These are phyloP conservation scores for Colletotrichum sp. DNA, from an alignment of 2,329 filamentous ascomycete species.

Conservation along the genomic window DNA sequence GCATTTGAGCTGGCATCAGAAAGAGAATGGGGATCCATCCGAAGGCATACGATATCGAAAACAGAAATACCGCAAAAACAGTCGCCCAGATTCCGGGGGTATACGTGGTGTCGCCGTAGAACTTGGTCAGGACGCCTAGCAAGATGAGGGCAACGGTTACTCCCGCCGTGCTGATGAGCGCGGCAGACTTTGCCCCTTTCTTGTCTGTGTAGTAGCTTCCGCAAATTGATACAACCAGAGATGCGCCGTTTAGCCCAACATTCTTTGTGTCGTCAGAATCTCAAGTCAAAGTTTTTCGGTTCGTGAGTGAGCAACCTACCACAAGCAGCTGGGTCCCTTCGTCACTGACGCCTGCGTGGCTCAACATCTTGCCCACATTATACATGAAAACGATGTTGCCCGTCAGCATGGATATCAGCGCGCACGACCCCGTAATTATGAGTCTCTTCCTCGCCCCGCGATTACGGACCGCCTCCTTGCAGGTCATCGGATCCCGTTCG, in stretches of 20 bases:
- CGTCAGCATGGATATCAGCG: neutral
- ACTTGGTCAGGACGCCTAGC: neutral
- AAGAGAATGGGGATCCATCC: neutral
- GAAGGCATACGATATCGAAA: neutral
- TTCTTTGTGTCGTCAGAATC: neutral
- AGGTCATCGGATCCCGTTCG: neutral
- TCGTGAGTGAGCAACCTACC: neutral
- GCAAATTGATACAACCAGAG: neutral
- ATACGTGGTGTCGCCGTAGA: neutral
- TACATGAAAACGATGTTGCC: neutral
- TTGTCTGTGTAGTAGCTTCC: neutral
- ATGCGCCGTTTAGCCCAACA: neutral
- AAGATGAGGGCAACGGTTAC: neutral
- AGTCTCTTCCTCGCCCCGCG: neutral
- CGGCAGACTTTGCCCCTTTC: neutral
- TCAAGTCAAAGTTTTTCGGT: accelerated
- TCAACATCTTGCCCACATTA: neutral
- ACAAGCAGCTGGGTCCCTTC: neutral
- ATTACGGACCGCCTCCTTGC: neutral
- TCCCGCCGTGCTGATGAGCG: neutral
- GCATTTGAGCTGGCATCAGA: neutral
- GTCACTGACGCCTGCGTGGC: neutral
- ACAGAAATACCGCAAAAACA: neutral
- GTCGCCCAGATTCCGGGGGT: neutral
- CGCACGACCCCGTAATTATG: neutral